Conservation (phyloP, 192 early-diverging fungal species). For the Hyaloraphidium curvatum region DNA sequence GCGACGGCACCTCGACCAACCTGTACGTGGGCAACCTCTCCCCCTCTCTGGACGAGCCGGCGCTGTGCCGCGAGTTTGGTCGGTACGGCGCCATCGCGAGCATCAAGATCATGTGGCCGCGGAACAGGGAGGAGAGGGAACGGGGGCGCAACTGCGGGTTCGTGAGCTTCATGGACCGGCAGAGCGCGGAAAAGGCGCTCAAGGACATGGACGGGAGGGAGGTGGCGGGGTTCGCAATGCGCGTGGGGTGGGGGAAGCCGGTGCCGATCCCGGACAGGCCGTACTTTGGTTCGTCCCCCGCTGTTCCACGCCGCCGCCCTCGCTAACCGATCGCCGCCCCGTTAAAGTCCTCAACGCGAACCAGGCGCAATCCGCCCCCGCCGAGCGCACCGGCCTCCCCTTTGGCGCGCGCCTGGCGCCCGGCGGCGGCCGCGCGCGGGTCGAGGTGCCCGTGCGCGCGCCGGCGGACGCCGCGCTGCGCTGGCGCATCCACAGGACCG, state of each 20-base stretch:
- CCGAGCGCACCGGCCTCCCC: no score
- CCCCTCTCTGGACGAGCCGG: slow-evolving; percentile 47
- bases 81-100: slow-evolving; percentile 66
- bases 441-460: slow-evolving; percentile 42
- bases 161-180: slow-evolving; percentile 72
- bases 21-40: slow-evolving; percentile 66
- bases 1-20: slow-evolving; percentile 62
- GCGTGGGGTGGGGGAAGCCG: slow-evolving; percentile 70
- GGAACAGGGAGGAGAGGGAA: slow-evolving; percentile 60
- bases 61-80: slow-evolving; percentile 56
- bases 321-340: slow-evolving; percentile 19
- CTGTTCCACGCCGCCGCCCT: no score
- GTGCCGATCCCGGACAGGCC: slow-evolving; percentile 52
- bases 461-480: slow-evolving; percentile 32
- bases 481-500: slow-evolving; percentile 60
- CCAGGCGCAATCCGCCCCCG: no score
- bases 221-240: slow-evolving; percentile 32
- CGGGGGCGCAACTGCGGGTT: slow-evolving; percentile 66
- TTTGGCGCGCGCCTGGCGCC: no score
- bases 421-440: no score
- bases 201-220: slow-evolving; percentile 51
- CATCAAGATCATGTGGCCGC: slow-evolving; percentile 93
- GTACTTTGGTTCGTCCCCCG: slow-evolving; percentile 43
- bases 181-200: slow-evolving; percentile 45
- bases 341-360: no score